These are phyloP conservation scores for Sphagnum contortum DNA, from an alignment of 225 moss, liverwort and hornwort species.

Conservation along the genomic window DNA sequence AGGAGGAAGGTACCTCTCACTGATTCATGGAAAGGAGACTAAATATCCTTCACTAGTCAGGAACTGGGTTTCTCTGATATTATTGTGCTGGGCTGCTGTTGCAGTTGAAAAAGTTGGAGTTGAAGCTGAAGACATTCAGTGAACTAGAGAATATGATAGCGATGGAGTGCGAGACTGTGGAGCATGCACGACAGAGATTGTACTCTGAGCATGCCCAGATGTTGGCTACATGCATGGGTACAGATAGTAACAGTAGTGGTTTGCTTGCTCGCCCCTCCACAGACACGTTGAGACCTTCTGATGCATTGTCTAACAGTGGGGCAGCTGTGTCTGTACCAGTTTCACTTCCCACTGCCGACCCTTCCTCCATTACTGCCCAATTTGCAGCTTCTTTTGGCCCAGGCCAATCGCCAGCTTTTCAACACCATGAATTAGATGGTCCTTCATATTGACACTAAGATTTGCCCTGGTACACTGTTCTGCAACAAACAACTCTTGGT, in stretches of 20 bases:
- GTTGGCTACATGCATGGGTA: slow-evolving; percentile 52
- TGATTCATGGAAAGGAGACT: no score
- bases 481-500: no score
- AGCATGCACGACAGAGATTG: slow-evolving; percentile 59
- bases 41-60: no score
- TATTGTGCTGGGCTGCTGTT: neutral
- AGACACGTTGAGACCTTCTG: slow-evolving; percentile 31
- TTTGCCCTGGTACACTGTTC: no score
- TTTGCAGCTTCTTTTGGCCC: slow-evolving; percentile 28
- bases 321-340: slow-evolving; percentile 16
- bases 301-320: slow-evolving; percentile 9
- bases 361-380: slow-evolving; percentile 21
- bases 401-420: slow-evolving; percentile 33
- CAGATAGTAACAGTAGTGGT: slow-evolving; percentile 20
- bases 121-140: slow-evolving; percentile 74
- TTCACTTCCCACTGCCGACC: slow-evolving; percentile 15
- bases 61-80: no score
- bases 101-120: slow-evolving; percentile 84
- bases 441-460: no score
- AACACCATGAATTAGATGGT: slow-evolving; percentile 14
- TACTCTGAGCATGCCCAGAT: slow-evolving; percentile 65
- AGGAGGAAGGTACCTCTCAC: no score
- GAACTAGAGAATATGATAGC: slow-evolving; percentile 68
- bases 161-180: slow-evolving; percentile 74
- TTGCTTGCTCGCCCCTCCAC: slow-evolving; percentile 22